Base-by-base conservation (phyloP, 257 asterid genomes). In the Salvia hispanica region DNA sequence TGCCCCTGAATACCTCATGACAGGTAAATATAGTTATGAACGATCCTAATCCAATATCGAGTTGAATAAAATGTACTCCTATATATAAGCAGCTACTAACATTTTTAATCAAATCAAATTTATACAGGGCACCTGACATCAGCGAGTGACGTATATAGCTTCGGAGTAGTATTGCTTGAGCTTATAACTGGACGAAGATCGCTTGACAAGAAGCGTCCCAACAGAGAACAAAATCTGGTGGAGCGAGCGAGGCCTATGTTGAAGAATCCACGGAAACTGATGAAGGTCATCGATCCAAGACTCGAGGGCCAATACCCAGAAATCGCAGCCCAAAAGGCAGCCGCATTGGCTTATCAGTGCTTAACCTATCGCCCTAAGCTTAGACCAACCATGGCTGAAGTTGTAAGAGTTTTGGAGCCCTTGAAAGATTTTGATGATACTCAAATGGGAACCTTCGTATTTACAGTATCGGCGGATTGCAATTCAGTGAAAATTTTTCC, bases 1-100 rank as follows among this genome's bases (percentile, higher is more conserved):
- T 13, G 99, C 99, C 48, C 99, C 99, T 47, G 99, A 94, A 84
- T 94, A 94, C 83, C 96, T 94, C 48, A 94, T 94, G 99, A 94
- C 99, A 14, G 99, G 98, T 92, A 88, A 34, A 34, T 34, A 34
- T 34, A 34, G 37, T 34, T 34, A 34, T 34, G 37, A 2, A 34
- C 6, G 6, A 34, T 34, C 25, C 25, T 21, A 21, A n/a, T n/a
- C n/a, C n/a, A n/a, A n/a, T n/a, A n/a, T n/a, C n/a, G 0, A 21
- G 25, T 21, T 0, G 2, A 21, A 21, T 21, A 21, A 21, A 21
- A 21, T 21, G 25, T 21, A 2, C 25, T 21, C 25, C 25, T 21
- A 21, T 21, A 21, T 21, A 21, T 21, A 21, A 21, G 25, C 25
- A 21, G 25, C 25, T 21, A 21, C 25, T 21, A 21, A 0, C 25